These are phyloP conservation scores for Paraleonurus japonicus DNA, from an alignment of 257 asterid species.

Conservation along the genomic window DNA sequence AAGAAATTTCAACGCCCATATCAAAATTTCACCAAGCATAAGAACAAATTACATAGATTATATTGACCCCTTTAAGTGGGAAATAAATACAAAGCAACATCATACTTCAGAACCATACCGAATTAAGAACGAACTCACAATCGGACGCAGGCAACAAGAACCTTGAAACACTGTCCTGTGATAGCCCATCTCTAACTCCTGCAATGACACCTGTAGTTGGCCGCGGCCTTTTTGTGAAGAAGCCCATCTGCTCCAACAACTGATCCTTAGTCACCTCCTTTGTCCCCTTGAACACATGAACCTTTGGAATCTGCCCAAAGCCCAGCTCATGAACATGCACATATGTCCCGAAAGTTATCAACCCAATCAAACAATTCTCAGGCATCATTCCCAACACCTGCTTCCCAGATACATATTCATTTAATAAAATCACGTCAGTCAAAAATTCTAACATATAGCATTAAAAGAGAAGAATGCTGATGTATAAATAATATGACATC, in stretches of 20 bases:
- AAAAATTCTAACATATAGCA: constrained; percentile 10
- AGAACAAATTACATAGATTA: constrained; percentile 1
- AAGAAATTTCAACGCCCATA: neutral
- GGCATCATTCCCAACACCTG: constrained; percentile 91
- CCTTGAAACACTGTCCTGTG: constrained; percentile 91
- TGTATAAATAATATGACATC: neutral
- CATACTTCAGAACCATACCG: constrained; percentile 52
- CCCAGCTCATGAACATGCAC: constrained; percentile 97
- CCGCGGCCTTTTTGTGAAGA: constrained; percentile 76
- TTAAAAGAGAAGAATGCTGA: neutral
- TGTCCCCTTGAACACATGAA: constrained; percentile 93
- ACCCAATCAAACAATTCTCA: constrained; percentile 90
- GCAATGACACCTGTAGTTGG: constrained; percentile 87
- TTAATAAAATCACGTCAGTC: neutral
- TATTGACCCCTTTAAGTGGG: neutral
- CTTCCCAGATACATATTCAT: constrained; percentile 24
- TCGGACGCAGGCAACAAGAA: constrained; percentile 95
- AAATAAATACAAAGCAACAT: constrained; percentile 15
- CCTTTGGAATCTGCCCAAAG: constrained; percentile 85
- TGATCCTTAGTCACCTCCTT: constrained; percentile 88
- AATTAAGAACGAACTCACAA: constrained; percentile 88
- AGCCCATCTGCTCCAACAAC: constrained; percentile 94
- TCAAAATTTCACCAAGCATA: constrained; percentile 1
- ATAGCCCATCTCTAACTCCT: constrained; percentile 90
- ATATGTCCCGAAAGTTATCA: constrained; percentile 86